Evolutionary conservation across 108 stramenopile genomes (phyloP).

Genomic region (Schizochytrium sp.): DNA sequence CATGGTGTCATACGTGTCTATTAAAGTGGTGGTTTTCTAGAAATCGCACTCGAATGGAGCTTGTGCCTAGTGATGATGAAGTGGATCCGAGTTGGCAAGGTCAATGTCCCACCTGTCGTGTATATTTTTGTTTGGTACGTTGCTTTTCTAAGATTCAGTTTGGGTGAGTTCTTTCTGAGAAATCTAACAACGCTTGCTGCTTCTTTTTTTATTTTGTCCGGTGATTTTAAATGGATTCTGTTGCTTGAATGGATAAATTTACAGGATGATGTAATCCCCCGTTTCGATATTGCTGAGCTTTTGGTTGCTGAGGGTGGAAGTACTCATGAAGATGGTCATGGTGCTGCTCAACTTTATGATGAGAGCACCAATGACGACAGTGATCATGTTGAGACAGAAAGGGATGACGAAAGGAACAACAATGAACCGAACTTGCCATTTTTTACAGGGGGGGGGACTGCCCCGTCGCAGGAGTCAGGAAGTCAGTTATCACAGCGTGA

Average conservation of each 20-base stretch:
- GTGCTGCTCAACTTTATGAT: neutral
- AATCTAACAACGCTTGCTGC: no score
- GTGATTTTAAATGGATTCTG: no score
- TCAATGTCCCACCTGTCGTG: constrained; percentile 45
- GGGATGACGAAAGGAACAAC: no score
- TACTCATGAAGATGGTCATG: neutral
- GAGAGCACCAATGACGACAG: neutral
- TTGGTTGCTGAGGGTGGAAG: neutral
- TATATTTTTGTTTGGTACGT: constrained; percentile 18
- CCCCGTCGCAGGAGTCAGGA: no score
- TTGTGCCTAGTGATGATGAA: neutral
- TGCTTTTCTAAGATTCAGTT: no score
- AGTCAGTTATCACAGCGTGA: no score
- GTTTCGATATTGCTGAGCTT: constrained; percentile 6
- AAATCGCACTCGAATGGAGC: constrained; percentile 49
- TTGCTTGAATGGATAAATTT: no score
- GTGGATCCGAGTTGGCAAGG: constrained; percentile 45
- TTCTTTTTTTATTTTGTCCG: no score
- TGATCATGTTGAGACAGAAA: no score
- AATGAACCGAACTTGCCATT: no score
- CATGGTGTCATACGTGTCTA: constrained; percentile 27
- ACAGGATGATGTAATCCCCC: neutral
- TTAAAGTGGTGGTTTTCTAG: constrained; percentile 40
- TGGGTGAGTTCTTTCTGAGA: no score
- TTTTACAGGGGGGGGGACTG: no score